Percentiles rank a stretch among this genome's conserved stretches.
Conservation (phyloP, 768 basidiomycete species). For the Phanerochaete carnosa region DNA sequence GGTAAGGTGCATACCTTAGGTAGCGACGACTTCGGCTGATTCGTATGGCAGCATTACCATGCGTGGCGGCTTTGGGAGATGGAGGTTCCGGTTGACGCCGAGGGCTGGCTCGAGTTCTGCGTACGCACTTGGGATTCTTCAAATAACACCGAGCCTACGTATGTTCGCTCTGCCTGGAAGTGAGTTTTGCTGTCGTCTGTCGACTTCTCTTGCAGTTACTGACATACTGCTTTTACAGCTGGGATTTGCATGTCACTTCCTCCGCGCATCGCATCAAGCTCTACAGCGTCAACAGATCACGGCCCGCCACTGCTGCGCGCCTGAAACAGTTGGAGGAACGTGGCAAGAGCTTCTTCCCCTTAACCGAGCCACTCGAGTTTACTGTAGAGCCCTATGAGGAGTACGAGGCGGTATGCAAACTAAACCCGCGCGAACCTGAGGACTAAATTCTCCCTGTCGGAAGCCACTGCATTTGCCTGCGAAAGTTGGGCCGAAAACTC, state of each 20-base stretch:
- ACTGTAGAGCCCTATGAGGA: conserved; percentile 11
- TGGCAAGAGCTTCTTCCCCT: conserved; percentile 37
- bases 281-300: conserved; percentile 46
- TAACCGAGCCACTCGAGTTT: conserved; percentile 40
- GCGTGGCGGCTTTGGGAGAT: conserved; percentile 55
- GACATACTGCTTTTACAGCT: no score
- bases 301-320: conserved; percentile 40
- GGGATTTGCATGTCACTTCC: conserved; percentile 53
- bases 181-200: conserved; percentile 22
- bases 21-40: neutral
- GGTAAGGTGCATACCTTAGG: conserved; percentile 19
- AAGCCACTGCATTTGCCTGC: no score
- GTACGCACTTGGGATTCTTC: conserved; percentile 57
- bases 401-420: conserved; percentile 12
- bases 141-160: conserved; percentile 55
- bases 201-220: neutral
- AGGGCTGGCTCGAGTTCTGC: conserved; percentile 56
- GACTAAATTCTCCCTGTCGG: neutral
- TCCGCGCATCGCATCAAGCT: conserved; percentile 52
- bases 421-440: conserved; percentile 10
- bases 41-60: conserved; percentile 42
- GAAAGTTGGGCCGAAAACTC: no score
- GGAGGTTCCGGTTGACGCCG: conserved; percentile 47
- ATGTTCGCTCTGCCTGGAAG: conserved; percentile 55
- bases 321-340: conserved; percentile 37